These are phyloP conservation scores for Talaromyces ruber DNA, from an alignment of 495 filamentous ascomycete species.

Conservation along the genomic window DNA sequence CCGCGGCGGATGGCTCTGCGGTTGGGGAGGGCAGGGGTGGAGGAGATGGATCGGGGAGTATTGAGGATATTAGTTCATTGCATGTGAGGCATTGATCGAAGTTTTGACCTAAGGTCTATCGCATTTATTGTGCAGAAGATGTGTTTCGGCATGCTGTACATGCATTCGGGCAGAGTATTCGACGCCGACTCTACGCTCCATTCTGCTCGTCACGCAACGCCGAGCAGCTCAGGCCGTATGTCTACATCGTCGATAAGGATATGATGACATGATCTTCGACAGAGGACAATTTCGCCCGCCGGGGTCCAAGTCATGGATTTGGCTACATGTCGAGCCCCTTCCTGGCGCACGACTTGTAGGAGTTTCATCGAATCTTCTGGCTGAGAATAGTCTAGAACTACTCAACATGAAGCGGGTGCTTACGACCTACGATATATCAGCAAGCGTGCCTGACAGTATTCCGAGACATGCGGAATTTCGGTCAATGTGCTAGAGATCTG, in stretches of 20 bases:
- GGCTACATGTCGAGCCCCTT: not conserved
- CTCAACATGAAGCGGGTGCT: not conserved
- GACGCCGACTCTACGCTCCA: not conserved
- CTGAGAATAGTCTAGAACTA: too few relatives aligned
- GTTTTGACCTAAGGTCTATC: too few relatives aligned
- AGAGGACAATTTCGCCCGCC: not conserved
- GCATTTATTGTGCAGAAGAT: not conserved
- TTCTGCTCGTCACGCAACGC: not conserved
- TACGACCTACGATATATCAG: not conserved
- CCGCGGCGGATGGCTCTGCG: constrained; percentile 7
- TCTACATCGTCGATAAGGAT: not conserved
- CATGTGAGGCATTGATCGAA: constrained; percentile 33
- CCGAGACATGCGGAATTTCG: not conserved
- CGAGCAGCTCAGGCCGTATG: not conserved
- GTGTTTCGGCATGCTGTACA: not conserved
- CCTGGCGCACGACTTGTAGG: not conserved
- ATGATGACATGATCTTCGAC: not conserved
- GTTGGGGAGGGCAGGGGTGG: not conserved
- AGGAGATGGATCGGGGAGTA: constrained; percentile 41
- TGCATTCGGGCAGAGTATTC: not conserved
- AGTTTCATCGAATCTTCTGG: too few relatives aligned
- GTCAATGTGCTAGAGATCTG: not conserved
- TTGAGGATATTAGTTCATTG: constrained; percentile 46
- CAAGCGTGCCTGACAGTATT: not conserved
- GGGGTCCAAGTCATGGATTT: not conserved